A percentile compares a stretch with the other conserved stretches of the same genome.
phyloP scores from a whole-genome alignment of 2,329 filamentous ascomycete genomes.

The Ophiostoma populinum region DNA sequence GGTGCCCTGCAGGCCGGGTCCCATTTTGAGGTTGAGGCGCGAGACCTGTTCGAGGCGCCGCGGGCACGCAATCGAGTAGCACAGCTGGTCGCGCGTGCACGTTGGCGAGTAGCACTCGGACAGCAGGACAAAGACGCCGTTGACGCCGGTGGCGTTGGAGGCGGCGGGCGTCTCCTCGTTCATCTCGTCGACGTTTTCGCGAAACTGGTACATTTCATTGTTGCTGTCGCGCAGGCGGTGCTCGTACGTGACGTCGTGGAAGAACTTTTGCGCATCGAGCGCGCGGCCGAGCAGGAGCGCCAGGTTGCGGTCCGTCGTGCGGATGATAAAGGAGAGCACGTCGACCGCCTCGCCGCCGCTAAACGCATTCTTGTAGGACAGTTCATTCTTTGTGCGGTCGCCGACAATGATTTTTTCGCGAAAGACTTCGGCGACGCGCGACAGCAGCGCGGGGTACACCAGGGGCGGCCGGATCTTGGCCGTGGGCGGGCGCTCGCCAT shows the following conservation, averaged over 20 bases:
- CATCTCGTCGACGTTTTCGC: conserved; percentile 83
- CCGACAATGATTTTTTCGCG: conserved; percentile 70
- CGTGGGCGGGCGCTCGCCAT: conserved; percentile 38
- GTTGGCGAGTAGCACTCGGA: conserved; percentile 98
- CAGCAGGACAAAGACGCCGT: conserved; percentile 89
- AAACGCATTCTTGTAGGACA: conserved; percentile 95
- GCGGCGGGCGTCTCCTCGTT: conserved; percentile 43
- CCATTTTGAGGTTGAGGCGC: conserved; percentile 79
- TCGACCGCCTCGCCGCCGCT: conserved; percentile 92
- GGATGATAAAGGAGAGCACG: conserved; percentile 88
- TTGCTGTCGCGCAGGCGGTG: conserved; percentile 88
- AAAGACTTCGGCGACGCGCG: conserved; percentile 86
- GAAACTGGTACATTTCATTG: conserved; percentile 91
- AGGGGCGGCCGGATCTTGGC: conserved; percentile 57
- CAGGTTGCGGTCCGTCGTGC: conserved; percentile 88
- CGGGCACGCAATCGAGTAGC: conserved; percentile 95
- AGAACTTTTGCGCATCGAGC: conserved; percentile 94
- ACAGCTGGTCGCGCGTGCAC: conserved; percentile 85
- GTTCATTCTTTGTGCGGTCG: conserved; percentile 87
- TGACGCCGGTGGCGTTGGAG: conserved; percentile 32
- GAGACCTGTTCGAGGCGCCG: conserved; percentile 88
- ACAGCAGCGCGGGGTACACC: conserved; percentile 85
- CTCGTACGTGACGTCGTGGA: conserved; percentile 97
- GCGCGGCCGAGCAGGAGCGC: conserved; percentile 80
- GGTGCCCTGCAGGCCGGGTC: conserved; percentile 62